A percentile compares a stretch with the other conserved stretches of the same genome.
Conservation (phyloP, 176 grass and related monocot genomes). For the maize (Zea mays) region DNA sequence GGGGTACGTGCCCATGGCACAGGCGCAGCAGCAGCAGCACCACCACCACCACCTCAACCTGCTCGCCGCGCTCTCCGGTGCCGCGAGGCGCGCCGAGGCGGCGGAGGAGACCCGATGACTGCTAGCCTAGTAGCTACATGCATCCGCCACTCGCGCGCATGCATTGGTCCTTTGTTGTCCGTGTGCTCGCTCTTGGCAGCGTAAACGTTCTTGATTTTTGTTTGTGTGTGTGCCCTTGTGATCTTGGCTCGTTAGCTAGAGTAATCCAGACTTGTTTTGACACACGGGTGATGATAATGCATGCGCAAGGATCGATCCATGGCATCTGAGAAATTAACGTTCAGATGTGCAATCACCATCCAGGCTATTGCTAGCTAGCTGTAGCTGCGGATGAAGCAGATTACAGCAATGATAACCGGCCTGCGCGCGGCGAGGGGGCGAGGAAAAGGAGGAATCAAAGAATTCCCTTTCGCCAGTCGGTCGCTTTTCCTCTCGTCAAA, state of each 20-base stretch:
- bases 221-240: not conserved
- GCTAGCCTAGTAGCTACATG: too few relatives aligned
- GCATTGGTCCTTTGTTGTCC: too few relatives aligned
- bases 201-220: not conserved
- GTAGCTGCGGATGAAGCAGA: constrained; percentile 22
- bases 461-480: constrained; percentile 30
- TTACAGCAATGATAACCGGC: constrained; percentile 38
- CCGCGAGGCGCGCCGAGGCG: constrained; percentile 31
- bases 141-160: not conserved
- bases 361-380: not conserved
- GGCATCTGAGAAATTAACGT: not conserved
- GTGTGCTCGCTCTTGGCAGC: too few relatives aligned
- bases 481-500: constrained; percentile 17
- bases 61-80: constrained; percentile 60
- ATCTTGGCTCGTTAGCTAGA: not conserved
- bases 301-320: not conserved
- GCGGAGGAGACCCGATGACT: constrained; percentile 56
- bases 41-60: constrained; percentile 69
- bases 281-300: not conserved
- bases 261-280: not conserved
- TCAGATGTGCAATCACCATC: not conserved
- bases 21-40: constrained; percentile 29
- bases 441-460: not conserved
- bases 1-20: constrained; percentile 61
- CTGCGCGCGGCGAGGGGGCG: not conserved